phyloP scores from a whole-genome alignment of 2,329 filamentous ascomycete genomes.

The Penicillium sp. region DNA sequence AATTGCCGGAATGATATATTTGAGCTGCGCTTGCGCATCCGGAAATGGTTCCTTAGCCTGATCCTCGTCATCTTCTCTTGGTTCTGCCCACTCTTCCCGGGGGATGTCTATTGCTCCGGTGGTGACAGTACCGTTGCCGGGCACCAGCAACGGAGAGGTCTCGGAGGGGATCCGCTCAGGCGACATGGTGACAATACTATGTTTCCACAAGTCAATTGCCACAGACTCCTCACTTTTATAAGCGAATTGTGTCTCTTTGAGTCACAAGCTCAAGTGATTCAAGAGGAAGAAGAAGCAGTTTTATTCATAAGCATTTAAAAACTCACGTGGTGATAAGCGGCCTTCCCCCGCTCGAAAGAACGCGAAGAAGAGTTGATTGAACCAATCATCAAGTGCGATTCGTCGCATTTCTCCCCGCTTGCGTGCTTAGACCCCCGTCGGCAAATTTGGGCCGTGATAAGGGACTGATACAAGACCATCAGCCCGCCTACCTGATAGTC shows the following conservation, averaged over 20 bases:
- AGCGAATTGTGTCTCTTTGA: not conserved
- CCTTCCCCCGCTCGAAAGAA: conserved; percentile 7
- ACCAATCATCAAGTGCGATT: not conserved
- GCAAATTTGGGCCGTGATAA: not conserved
- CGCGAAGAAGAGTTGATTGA: not conserved
- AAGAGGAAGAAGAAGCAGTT: not conserved
- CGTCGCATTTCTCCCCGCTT: not conserved
- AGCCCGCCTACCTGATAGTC: no score
- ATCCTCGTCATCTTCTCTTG: conserved; percentile 8
- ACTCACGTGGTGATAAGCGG: conserved; percentile 23
- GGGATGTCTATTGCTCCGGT: conserved; percentile 24
- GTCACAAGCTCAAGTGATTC: not conserved
- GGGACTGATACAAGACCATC: not conserved
- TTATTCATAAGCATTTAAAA: not conserved
- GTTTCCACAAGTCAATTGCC: not conserved
- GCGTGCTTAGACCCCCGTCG: conserved; percentile 1
- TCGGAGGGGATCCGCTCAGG: conserved; percentile 33
- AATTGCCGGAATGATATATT: conserved; percentile 61
- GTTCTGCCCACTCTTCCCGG: conserved; percentile 23
- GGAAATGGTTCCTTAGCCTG: conserved; percentile 36
- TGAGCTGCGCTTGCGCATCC: conserved; percentile 52
- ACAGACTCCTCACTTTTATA: not conserved
- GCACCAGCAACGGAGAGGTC: conserved; percentile 48
- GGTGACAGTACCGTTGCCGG: conserved; percentile 27
- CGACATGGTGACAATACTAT: conserved; percentile 21